phyloP scores from a whole-genome alignment of 768 basidiomycete species.

The Polyporus arcularius region DNA sequence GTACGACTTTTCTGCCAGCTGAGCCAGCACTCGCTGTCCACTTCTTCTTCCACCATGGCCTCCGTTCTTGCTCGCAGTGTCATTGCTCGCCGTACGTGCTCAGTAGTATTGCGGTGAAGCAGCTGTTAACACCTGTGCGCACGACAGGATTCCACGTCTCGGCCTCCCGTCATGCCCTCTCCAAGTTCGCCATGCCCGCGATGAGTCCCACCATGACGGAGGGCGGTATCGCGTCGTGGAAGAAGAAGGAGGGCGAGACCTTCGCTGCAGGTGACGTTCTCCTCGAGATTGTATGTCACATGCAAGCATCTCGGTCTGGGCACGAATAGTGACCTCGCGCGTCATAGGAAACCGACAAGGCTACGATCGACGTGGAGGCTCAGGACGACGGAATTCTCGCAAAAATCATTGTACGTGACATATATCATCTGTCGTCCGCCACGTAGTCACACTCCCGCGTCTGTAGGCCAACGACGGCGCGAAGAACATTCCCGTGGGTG shows the following conservation, averaged over 20 bases:
- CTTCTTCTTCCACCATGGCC: conserved; percentile 49
- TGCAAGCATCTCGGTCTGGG: conserved; percentile 4
- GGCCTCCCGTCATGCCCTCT: conserved; percentile 71
- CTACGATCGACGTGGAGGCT: conserved; percentile 98
- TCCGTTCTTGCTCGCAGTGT: conserved; percentile 60
- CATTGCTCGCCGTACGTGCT: conserved; percentile 61
- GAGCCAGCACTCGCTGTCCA: conserved; percentile 24
- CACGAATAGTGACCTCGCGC: conserved; percentile 16
- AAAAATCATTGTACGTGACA: conserved; percentile 84
- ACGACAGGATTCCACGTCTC: conserved; percentile 80
- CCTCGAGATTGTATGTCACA: conserved; percentile 83
- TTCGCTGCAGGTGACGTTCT: conserved; percentile 92
- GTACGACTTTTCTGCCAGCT: conserved; percentile 24
- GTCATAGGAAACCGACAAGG: conserved; percentile 97
- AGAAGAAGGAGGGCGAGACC: conserved; percentile 92
- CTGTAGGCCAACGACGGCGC: conserved; percentile 76
- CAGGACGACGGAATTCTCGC: conserved; percentile 96
- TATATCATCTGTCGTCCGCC: neutral
- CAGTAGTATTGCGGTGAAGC: neutral
- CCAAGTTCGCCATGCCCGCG: conserved; percentile 94
- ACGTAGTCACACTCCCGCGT: conserved; percentile 5
- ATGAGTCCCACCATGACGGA: conserved; percentile 99
- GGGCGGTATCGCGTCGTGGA: conserved; percentile 97
- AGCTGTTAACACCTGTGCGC: neutral
- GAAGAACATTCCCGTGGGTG: conserved; percentile 86